Percentiles rank a stretch among this genome's conserved stretches.
These are phyloP conservation scores for Cornus kousa DNA, from an alignment of 148 eudicot genomes.

Conservation along the genomic window DNA sequence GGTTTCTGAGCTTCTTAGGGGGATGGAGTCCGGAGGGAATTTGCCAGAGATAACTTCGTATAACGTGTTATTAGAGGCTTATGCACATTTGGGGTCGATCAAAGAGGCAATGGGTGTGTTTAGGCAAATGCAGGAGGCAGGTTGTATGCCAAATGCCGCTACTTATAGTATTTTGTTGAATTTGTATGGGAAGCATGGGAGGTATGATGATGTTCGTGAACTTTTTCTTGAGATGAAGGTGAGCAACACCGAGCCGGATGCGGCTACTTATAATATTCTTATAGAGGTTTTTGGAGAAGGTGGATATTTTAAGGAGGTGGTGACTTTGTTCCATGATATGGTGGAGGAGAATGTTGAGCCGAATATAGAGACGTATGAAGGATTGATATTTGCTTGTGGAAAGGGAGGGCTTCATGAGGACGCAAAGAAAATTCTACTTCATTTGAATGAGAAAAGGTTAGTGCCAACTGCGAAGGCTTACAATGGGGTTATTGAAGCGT, in stretches of 20 bases:
- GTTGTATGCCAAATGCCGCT: slow-evolving; percentile 72
- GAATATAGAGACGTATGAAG: slow-evolving; percentile 95
- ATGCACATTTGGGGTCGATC: slow-evolving; percentile 67
- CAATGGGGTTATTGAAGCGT: slow-evolving; percentile 88
- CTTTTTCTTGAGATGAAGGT: slow-evolving; percentile 98
- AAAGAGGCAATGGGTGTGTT: slow-evolving; percentile 87
- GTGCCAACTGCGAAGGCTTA: slow-evolving; percentile 86
- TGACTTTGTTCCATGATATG: slow-evolving; percentile 93
- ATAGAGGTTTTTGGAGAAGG: slow-evolving; percentile 92
- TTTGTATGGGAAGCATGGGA: slow-evolving; percentile 78
- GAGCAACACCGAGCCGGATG: slow-evolving; percentile 90
- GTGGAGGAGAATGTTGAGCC: slow-evolving; percentile 88
- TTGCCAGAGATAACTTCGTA: slow-evolving; percentile 80
- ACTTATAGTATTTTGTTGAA: slow-evolving; percentile 85
- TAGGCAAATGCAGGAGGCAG: slow-evolving; percentile 91
- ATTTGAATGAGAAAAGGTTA: slow-evolving; percentile 65
- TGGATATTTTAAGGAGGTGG: slow-evolving; percentile 96
- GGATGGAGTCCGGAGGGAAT: slow-evolving; percentile 77
- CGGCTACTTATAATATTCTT: slow-evolving; percentile 82
- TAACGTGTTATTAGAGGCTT: slow-evolving; percentile 87
- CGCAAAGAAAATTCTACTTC: slow-evolving; percentile 63
- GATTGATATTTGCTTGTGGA: slow-evolving; percentile 84
- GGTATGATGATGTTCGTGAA: slow-evolving; percentile 87
- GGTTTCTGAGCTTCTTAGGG: slow-evolving; percentile 68
- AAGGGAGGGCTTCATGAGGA: slow-evolving; percentile 91